Evolutionary conservation across 1,284 basidiomycete genomes (phyloP).

Genomic region (Wallemia mellicola): DNA sequence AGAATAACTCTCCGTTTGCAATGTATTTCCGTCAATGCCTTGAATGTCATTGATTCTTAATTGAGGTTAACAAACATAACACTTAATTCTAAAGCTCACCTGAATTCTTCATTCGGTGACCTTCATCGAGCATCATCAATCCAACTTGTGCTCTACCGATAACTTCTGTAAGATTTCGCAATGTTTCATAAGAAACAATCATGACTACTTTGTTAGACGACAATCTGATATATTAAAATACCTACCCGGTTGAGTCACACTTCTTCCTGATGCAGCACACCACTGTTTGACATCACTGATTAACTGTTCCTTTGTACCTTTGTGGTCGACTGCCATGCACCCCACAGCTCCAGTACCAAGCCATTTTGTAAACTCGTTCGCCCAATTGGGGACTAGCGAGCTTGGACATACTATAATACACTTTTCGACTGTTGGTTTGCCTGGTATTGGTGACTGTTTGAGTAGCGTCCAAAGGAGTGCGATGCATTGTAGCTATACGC

Average conservation of each 20-base stretch:
- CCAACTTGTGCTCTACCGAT: slow-evolving; percentile 58
- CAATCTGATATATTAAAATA: slow-evolving; percentile 1
- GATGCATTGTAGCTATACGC: slow-evolving; percentile 86
- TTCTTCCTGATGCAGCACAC: slow-evolving; percentile 56
- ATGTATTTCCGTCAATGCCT: slow-evolving; percentile 51
- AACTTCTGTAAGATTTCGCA: slow-evolving; percentile 48
- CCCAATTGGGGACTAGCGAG: slow-evolving; percentile 93
- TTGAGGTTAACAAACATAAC: slow-evolving; percentile 12
- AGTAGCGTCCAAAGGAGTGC: slow-evolving; percentile 85
- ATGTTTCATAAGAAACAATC: slow-evolving; percentile 96
- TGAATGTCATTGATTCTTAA: slow-evolving; percentile 73
- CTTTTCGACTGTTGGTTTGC: slow-evolving; percentile 75
- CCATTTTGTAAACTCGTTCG: slow-evolving; percentile 89
- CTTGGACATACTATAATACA: slow-evolving; percentile 94
- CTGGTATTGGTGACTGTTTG: slow-evolving; percentile 70
- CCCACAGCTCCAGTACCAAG: slow-evolving; percentile 53
- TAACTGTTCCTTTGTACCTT: slow-evolving; percentile 51
- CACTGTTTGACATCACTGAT: slow-evolving; percentile 50
- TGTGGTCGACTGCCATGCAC: slow-evolving; percentile 62
- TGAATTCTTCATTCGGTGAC: slow-evolving; percentile 87
- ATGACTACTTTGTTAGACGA: slow-evolving; percentile 31
- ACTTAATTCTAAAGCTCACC: slow-evolving; percentile 21
- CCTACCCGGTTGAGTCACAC: slow-evolving; percentile 60
- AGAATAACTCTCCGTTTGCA: slow-evolving; percentile 85
- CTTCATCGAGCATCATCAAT: slow-evolving; percentile 78